These are phyloP conservation scores for Datisca glomerata DNA, from an alignment of 306 rosid genomes.

Conservation along the genomic window DNA sequence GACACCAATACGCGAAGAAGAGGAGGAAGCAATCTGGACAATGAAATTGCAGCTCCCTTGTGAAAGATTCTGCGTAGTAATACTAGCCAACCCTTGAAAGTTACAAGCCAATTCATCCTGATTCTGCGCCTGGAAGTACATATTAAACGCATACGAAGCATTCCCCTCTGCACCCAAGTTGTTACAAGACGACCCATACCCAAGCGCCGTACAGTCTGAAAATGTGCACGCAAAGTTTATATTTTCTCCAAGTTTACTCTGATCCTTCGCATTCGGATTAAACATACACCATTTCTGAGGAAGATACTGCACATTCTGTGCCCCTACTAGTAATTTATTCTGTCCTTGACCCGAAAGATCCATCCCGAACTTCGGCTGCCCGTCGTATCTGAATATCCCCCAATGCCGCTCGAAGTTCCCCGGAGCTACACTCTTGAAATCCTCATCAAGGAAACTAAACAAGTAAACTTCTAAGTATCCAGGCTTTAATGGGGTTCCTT, in stretches of 20 bases:
- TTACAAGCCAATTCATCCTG: slow-evolving; percentile 61
- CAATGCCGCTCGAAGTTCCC: slow-evolving; percentile 91
- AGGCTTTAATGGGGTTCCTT: slow-evolving; percentile 73
- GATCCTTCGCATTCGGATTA: slow-evolving; percentile 74
- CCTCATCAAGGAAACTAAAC: slow-evolving; percentile 80
- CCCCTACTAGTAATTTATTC: slow-evolving; percentile 47
- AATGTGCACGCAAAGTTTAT: slow-evolving; percentile 67
- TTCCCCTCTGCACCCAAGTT: slow-evolving; percentile 71
- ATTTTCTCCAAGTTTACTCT: slow-evolving; percentile 65
- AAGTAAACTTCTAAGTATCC: slow-evolving; percentile 80
- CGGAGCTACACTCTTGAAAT: slow-evolving; percentile 76
- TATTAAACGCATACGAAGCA: slow-evolving; percentile 83
- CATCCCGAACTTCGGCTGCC: slow-evolving; percentile 69
- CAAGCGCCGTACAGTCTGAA: slow-evolving; percentile 80
- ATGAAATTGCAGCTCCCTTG: slow-evolving; percentile 68
- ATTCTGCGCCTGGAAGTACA: slow-evolving; percentile 79
- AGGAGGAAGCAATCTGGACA: slow-evolving; percentile 50
- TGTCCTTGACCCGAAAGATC: slow-evolving; percentile 79
- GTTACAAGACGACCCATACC: slow-evolving; percentile 91
- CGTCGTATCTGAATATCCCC: slow-evolving; percentile 84
- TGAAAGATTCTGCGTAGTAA: slow-evolving; percentile 47
- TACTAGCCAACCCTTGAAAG: slow-evolving; percentile 70
- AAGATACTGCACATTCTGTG: slow-evolving; percentile 60
- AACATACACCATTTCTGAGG: slow-evolving; percentile 65
- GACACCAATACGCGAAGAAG: slow-evolving; percentile 28